These are phyloP conservation scores for Misopates orontium DNA, from an alignment of 257 asterid species.

Conservation along the genomic window DNA sequence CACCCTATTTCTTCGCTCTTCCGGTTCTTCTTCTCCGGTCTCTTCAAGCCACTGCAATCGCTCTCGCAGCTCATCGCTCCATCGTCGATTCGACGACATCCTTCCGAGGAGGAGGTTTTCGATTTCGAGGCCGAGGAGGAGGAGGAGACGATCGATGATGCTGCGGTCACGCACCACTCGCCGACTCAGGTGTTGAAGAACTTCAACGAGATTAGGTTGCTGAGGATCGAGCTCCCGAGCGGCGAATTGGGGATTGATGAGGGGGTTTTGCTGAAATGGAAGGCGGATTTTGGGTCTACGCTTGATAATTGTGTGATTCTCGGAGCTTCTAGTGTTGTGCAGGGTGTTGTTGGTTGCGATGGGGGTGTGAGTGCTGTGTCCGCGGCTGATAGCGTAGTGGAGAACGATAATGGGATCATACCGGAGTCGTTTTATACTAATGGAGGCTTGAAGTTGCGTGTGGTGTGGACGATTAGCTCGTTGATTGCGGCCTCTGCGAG, in stretches of 20 bases:
- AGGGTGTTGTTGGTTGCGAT: background rate
- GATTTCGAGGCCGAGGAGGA: conserved; percentile 48
- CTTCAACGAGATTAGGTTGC: conserved; percentile 67
- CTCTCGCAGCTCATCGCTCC: conserved; percentile 59
- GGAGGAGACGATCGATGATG: too few relatives aligned
- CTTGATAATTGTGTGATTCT: conserved; percentile 80
- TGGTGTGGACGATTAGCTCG: conserved; percentile 92
- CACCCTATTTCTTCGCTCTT: conserved; percentile 54
- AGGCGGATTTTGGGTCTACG: conserved; percentile 82
- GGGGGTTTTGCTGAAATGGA: conserved; percentile 77
- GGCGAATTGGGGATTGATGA: conserved; percentile 86
- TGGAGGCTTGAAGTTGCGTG: conserved; percentile 82
- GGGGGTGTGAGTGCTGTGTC: background rate
- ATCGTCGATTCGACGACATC: conserved; percentile 28
- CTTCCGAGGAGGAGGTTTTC: conserved; percentile 24
- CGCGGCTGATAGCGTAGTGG: conserved; percentile 19
- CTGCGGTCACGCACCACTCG: conserved; percentile 84
- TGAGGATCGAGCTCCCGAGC: conserved; percentile 70
- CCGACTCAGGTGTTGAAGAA: conserved; percentile 74
- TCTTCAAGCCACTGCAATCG: conserved; percentile 58
- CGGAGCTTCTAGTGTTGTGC: conserved; percentile 65
- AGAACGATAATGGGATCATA: conserved; percentile 63
- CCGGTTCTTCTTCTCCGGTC: conserved; percentile 50
- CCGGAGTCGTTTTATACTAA: conserved; percentile 85
- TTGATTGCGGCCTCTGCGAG: conserved; percentile 89